Conservation (phyloP, 2,329 filamentous ascomycete genomes). For the Cordyceps javanica region DNA sequence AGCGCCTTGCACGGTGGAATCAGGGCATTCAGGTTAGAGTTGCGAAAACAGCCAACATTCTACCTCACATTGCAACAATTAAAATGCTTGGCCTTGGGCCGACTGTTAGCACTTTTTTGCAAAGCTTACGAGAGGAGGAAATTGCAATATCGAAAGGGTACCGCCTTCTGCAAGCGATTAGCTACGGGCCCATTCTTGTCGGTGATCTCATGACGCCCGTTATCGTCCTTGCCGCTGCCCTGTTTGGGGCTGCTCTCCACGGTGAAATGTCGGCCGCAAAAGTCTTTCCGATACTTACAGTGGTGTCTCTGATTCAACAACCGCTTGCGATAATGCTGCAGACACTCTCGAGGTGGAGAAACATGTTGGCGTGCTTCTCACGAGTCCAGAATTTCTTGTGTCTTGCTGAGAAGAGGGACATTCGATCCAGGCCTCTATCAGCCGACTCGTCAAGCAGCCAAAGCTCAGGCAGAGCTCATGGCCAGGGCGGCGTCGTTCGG, state of each 20-base stretch:
- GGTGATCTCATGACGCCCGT: background rate
- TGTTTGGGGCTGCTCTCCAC: background rate
- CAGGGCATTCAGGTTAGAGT: background rate
- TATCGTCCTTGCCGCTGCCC: background rate
- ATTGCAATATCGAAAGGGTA: background rate
- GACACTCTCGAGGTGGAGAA: no score
- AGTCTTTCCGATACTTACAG: background rate
- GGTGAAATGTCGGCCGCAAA: background rate
- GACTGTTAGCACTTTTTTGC: background rate
- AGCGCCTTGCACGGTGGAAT: background rate
- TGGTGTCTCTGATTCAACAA: background rate
- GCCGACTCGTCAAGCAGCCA: no score
- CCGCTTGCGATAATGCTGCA: no score
- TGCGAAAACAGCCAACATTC: background rate
- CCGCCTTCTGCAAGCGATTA: background rate
- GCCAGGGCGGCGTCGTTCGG: no score
- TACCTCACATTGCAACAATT: background rate
- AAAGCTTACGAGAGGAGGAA: background rate
- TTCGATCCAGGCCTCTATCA: no score
- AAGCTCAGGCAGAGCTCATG: no score
- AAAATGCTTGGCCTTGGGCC: constrained; percentile 1
- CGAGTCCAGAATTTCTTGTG: no score
- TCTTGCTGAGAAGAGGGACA: no score
- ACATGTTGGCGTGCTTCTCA: no score
- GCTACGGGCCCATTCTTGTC: background rate